phyloP scores from a whole-genome alignment of 2,329 filamentous ascomycete species.

The Helotiales sp. region DNA sequence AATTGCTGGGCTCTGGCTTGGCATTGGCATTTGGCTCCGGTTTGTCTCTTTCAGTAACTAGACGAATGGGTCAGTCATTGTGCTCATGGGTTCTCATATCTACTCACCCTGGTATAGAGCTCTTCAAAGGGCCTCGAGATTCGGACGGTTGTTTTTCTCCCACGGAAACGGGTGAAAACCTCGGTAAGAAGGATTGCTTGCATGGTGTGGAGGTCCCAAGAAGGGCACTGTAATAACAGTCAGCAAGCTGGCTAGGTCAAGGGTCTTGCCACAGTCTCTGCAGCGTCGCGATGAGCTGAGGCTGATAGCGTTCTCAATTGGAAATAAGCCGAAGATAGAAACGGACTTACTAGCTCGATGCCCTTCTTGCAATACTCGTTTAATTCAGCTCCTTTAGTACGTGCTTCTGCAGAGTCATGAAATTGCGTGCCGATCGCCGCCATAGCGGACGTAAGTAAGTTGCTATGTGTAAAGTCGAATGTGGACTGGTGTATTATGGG shows the following conservation, averaged over 20 bases:
- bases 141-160: slow-evolving; percentile 27
- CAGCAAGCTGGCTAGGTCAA: too few relatives aligned
- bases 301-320: neutral
- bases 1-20: slow-evolving; percentile 16
- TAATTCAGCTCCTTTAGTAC: slow-evolving; percentile 29
- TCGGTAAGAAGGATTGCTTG: slow-evolving; percentile 36
- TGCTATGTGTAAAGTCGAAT: slow-evolving; percentile 23
- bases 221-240: slow-evolving; percentile 20
- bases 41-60: slow-evolving; percentile 24
- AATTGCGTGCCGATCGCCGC: slow-evolving; percentile 36
- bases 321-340: neutral
- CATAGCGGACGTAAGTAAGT: slow-evolving; percentile 30
- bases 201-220: slow-evolving; percentile 31
- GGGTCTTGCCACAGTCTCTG: neutral
- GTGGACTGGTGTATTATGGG: slow-evolving; percentile 33
- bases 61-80: neutral
- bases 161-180: slow-evolving; percentile 33
- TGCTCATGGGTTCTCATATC: neutral
- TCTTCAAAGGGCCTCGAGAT: slow-evolving; percentile 31
- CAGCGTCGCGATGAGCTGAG: neutral
- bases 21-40: slow-evolving; percentile 13
- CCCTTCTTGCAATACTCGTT: slow-evolving; percentile 30
- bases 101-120: slow-evolving; percentile 30
- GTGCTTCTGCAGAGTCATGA: slow-evolving; percentile 28
- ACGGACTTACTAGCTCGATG: slow-evolving; percentile 29